phyloP scores from a whole-genome alignment of 2,329 filamentous ascomycete species.

The Sodiomyces alkalinus region DNA sequence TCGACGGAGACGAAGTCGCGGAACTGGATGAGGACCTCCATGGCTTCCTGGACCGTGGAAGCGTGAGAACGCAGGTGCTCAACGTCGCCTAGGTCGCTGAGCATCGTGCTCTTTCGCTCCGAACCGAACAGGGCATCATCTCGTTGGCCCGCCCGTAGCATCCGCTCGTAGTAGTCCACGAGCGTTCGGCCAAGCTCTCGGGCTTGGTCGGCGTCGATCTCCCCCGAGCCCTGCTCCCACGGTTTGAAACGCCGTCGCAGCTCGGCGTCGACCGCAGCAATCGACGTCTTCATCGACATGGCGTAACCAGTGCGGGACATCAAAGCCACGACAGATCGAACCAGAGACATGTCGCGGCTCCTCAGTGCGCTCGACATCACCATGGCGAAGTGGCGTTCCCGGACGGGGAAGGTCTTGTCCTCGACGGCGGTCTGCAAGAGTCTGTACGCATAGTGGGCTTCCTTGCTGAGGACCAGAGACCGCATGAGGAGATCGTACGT shows the following conservation, averaged over 20 bases:
- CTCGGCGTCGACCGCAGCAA: conserved; percentile 26
- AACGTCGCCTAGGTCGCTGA: neutral
- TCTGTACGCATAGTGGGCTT: conserved; percentile 32
- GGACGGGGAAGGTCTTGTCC: conserved; percentile 29
- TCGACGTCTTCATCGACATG: conserved; percentile 25
- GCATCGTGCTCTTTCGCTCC: neutral
- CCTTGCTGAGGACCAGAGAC: conserved; percentile 31
- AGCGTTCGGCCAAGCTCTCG: conserved; percentile 14
- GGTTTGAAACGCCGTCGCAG: conserved; percentile 8
- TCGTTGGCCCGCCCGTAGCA: conserved; percentile 5
- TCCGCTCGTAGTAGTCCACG: conserved; percentile 13
- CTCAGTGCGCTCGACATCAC: conserved; percentile 37
- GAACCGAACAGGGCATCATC: neutral
- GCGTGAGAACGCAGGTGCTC: conserved; percentile 3
- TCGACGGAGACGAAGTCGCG: conserved; percentile 37
- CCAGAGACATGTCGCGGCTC: conserved; percentile 25
- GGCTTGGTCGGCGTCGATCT: conserved; percentile 8
- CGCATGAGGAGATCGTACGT: conserved; percentile 35
- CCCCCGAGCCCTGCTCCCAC: no score
- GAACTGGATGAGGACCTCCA: conserved; percentile 18
- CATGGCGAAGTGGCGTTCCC: conserved; percentile 32
- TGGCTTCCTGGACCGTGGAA: conserved; percentile 9
- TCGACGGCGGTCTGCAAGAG: conserved; percentile 28
- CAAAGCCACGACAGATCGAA: conserved; percentile 23
- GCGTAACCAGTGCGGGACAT: conserved; percentile 26